Evolutionary conservation across 2,329 filamentous ascomycete genomes (phyloP).

Genomic region (Furcasterigmium furcatum): DNA sequence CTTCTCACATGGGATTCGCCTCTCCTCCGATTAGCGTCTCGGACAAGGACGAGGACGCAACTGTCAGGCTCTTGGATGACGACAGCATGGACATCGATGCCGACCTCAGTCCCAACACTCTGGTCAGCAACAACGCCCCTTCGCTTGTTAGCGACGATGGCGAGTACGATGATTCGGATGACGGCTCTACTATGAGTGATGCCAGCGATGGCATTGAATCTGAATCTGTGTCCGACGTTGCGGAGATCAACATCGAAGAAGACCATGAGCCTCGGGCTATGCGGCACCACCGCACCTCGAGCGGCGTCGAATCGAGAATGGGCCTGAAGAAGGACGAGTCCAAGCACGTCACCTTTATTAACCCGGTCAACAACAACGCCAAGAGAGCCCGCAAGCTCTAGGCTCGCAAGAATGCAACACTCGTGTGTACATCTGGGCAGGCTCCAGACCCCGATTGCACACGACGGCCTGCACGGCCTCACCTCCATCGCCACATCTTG

Average conservation of each 20-base stretch:
- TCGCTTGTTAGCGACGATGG: constrained; percentile 79
- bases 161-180: constrained; percentile 72
- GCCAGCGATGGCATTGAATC: constrained; percentile 54
- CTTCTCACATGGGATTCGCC: constrained; percentile 34
- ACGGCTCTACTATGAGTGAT: constrained; percentile 58
- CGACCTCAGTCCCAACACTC: constrained; percentile 66
- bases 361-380: constrained; percentile 40
- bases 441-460: neutral
- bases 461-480: neutral
- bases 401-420: too few relatives aligned
- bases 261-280: constrained; percentile 46
- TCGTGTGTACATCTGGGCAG: neutral
- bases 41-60: constrained; percentile 20
- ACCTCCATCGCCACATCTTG: constrained; percentile 8
- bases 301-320: constrained; percentile 32
- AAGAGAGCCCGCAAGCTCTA: constrained; percentile 19
- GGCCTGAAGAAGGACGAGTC: constrained; percentile 51
- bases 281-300: constrained; percentile 35
- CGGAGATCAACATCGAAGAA: constrained; percentile 60
- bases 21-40: constrained; percentile 23
- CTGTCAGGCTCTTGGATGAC: constrained; percentile 35
- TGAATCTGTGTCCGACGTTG: constrained; percentile 57
- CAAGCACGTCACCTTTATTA: constrained; percentile 55
- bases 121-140: constrained; percentile 72
- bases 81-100: constrained; percentile 51